Evolutionary conservation across 768 basidiomycete genomes (phyloP).

Genomic region (Macrocybe gigantea): DNA sequence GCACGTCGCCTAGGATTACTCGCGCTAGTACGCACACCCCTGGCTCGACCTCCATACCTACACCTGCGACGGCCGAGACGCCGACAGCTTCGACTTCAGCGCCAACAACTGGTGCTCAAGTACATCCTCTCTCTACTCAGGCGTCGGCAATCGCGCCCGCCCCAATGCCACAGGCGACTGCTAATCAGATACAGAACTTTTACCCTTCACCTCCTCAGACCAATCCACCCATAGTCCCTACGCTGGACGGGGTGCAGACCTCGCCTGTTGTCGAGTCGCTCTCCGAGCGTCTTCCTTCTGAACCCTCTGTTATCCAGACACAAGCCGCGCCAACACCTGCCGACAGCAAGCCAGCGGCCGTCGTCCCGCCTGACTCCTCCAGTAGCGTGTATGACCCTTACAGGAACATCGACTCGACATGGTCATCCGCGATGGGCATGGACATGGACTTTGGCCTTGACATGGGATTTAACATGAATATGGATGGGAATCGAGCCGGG

Average conservation of each 20-base stretch:
- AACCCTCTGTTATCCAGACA: slow-evolving; percentile 4
- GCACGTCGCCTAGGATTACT: too few relatives aligned
- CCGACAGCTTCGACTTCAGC: slow-evolving; percentile 15
- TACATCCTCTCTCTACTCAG: slow-evolving; percentile 14
- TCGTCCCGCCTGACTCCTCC: background rate
- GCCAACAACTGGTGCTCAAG: slow-evolving; percentile 17
- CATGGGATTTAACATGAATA: slow-evolving; percentile 27
- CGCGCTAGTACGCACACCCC: slow-evolving; percentile 14
- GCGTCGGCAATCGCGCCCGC: slow-evolving; percentile 5
- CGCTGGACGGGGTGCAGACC: slow-evolving; percentile 15
- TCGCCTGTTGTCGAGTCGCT: slow-evolving; percentile 15
- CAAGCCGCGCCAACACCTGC: slow-evolving; percentile 9
- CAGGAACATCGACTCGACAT: slow-evolving; percentile 10
- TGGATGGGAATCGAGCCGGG: slow-evolving; percentile 12
- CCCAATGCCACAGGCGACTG: background rate
- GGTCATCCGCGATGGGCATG: slow-evolving; percentile 39
- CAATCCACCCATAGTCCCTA: slow-evolving; percentile 22
- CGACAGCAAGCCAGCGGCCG: slow-evolving; percentile 1
- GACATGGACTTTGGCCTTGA: slow-evolving; percentile 40
- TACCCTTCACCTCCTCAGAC: slow-evolving; percentile 61
- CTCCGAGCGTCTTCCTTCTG: slow-evolving; percentile 2
- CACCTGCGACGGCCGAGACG: slow-evolving; percentile 21
- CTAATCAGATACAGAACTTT: slow-evolving; percentile 30
- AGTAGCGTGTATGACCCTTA: background rate
- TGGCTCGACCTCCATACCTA: slow-evolving; percentile 23